A percentile compares a stretch with the other conserved stretches of the same genome.
These are phyloP conservation scores for Aspergillus kassunensis DNA, from an alignment of 495 filamentous ascomycete genomes.

Conservation along the genomic window DNA sequence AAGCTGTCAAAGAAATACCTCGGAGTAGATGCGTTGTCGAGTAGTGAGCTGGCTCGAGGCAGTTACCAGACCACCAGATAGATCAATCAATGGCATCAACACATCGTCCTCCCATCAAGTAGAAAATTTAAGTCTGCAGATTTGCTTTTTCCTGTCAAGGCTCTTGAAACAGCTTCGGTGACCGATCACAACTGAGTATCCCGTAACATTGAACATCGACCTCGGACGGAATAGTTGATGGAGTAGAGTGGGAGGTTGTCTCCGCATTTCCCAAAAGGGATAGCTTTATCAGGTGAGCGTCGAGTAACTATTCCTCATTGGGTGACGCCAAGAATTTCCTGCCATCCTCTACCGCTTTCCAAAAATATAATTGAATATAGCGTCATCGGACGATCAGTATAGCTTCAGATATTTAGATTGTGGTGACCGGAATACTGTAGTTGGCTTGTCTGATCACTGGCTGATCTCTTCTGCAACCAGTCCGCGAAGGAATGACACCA, in stretches of 20 bases:
- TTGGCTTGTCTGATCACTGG: background rate
- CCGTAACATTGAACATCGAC: background rate
- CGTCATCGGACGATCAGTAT: background rate
- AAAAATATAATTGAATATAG: background rate
- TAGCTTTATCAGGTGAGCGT: background rate
- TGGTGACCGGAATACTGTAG: background rate
- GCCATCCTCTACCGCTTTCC: constrained; percentile 3
- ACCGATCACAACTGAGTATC: constrained; percentile 3
- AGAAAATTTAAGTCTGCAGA: background rate
- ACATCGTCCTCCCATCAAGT: background rate
- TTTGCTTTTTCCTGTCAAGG: constrained; percentile 6
- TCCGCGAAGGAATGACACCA: background rate
- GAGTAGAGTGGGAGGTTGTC: constrained; percentile 2
- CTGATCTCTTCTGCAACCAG: background rate
- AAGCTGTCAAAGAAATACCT: background rate
- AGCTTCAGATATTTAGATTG: background rate
- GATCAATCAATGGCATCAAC: background rate
- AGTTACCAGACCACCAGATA: constrained; percentile 12
- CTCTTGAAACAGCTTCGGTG: constrained; percentile 1
- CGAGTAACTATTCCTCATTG: background rate
- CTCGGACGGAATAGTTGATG: background rate
- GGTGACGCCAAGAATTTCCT: background rate
- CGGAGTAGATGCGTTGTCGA: background rate
- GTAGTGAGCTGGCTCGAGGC: background rate
- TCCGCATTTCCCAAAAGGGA: constrained; percentile 15